Evolutionary conservation across 192 early-diverging fungal genomes (phyloP).

Genomic region (Lunasporangiospora selenospora): DNA sequence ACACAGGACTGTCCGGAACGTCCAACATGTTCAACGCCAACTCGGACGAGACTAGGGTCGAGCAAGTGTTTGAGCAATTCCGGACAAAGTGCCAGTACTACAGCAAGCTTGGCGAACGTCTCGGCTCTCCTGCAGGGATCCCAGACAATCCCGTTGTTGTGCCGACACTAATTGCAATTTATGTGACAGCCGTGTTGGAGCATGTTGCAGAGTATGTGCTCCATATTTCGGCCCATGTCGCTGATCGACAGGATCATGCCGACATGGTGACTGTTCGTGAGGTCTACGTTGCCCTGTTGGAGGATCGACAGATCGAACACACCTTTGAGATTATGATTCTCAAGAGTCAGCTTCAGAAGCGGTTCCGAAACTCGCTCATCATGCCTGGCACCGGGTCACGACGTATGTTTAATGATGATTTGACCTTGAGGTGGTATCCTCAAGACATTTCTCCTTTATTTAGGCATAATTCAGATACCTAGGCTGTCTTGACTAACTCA

Average conservation of each 20-base stretch:
- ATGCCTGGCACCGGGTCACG: slow-evolving; percentile 39
- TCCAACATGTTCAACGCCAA: slow-evolving; percentile 39
- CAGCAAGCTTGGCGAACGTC: slow-evolving; percentile 58
- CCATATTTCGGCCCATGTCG: slow-evolving; percentile 52
- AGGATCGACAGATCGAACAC: slow-evolving; percentile 58
- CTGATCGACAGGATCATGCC: slow-evolving; percentile 53
- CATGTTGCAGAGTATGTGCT: slow-evolving; percentile 66
- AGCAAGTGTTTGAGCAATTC: slow-evolving; percentile 54
- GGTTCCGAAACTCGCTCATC: slow-evolving; percentile 44
- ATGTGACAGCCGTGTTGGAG: slow-evolving; percentile 64
- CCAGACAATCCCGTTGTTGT: slow-evolving; percentile 42
- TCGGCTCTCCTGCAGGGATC: slow-evolving; percentile 32
- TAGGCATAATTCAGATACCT: no score
- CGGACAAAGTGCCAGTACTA: slow-evolving; percentile 62
- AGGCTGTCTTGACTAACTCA: no score
- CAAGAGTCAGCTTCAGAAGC: slow-evolving; percentile 54
- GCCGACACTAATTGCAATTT: slow-evolving; percentile 60
- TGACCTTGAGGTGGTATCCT: no score
- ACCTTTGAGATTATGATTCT: slow-evolving; percentile 59
- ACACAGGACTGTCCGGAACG: slow-evolving; percentile 27
- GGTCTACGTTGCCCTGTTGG: slow-evolving; percentile 55
- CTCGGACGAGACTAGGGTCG: slow-evolving; percentile 41
- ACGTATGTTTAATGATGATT: no score
- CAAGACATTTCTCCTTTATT: no score
- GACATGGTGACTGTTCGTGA: slow-evolving; percentile 62